Conservation (phyloP, 2,329 filamentous ascomycete species). For the Claviceps capensis region DNA sequence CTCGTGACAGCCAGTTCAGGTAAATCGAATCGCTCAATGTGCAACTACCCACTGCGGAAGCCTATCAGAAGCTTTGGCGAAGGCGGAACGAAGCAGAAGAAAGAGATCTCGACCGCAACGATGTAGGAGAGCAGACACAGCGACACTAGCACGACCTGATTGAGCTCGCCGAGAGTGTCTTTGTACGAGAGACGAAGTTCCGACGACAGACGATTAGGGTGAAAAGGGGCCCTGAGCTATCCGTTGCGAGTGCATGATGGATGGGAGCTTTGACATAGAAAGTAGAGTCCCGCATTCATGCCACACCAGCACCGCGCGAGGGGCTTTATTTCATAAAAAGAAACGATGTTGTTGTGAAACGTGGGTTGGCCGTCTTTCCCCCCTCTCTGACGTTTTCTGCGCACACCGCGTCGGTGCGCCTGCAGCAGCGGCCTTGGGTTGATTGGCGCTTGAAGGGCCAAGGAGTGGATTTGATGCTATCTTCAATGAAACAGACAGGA, state of each 20-base stretch:
- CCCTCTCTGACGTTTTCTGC: constrained; percentile 5
- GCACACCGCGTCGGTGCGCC: constrained; percentile 4
- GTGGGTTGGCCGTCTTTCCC: constrained; percentile 4
- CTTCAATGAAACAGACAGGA: constrained; percentile 1
- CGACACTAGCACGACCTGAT: not conserved
- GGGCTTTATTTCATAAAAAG: not conserved
- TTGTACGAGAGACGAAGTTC: constrained; percentile 5
- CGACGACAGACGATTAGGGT: constrained; percentile 4
- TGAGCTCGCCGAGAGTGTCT: constrained; percentile 5
- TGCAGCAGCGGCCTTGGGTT: constrained; percentile 4
- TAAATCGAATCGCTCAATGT: not conserved
- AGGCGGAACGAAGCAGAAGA: not conserved
- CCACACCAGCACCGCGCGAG: not conserved
- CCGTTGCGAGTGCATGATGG: not conserved
- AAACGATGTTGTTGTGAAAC: constrained; percentile 2
- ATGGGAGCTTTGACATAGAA: not conserved
- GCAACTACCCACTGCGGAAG: constrained; percentile 2
- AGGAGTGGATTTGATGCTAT: constrained; percentile 8
- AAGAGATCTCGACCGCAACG: not conserved
- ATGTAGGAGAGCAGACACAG: not conserved
- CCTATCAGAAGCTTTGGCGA: not conserved
- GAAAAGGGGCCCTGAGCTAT: not conserved
- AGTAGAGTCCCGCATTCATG: not conserved
- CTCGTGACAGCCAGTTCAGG: not conserved
- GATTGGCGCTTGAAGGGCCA: constrained; percentile 6